Evolutionary conservation across 306 rosid genomes (phyloP), one percentile per base, ranked within the genome.

Genomic region (Sindora glabra): DNA sequence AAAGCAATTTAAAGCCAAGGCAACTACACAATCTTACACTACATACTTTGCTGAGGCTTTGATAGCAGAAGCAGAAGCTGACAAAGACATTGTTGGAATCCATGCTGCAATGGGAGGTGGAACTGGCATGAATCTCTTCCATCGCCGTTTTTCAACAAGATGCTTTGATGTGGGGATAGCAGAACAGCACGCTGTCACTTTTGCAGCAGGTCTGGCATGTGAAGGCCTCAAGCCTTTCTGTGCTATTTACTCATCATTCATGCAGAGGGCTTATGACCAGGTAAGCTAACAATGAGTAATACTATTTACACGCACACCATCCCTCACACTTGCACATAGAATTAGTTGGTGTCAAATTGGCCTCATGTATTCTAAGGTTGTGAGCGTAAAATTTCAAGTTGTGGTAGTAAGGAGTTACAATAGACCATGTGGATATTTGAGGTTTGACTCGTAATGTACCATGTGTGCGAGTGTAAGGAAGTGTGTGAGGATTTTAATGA

Each of bases 31-130:
- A 74, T 76, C 99, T 15, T 94, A 84, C 79, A 89, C 99, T 2
- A 94, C 95, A 48, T 86, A 84, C 74, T 94, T 89, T 24, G 97
- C 99, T 1, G 97, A 94, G 86, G 97, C 99, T 70, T 79, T 94
- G 81, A 73, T 89, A 40, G 95, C 99, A 24, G 97, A 94, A 82
- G 99, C 99, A 8, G 92, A 89, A 73, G 81, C 54, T 1, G 97
- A 94, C 80, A 84, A 86, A 77, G 74, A 80, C 68, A 66, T 94
- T 30, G 78, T 94, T 15, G 99, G 79, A 30, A 94, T 94, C 81
- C 99, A 94, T 63, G 99, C 99, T 56, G 99, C 99, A 10, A 94
- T 94, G 99, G 97, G 99, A 68, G 97, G 97, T 45, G 99, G 99
- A 68, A 94, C 99, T 16, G 97, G 97, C 69, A 42, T 94, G 87